Evolutionary conservation across 352 stramenopile species (phyloP), one percentile per base, ranked within the genome.

Genomic region (Nothophytophthora sp.): DNA sequence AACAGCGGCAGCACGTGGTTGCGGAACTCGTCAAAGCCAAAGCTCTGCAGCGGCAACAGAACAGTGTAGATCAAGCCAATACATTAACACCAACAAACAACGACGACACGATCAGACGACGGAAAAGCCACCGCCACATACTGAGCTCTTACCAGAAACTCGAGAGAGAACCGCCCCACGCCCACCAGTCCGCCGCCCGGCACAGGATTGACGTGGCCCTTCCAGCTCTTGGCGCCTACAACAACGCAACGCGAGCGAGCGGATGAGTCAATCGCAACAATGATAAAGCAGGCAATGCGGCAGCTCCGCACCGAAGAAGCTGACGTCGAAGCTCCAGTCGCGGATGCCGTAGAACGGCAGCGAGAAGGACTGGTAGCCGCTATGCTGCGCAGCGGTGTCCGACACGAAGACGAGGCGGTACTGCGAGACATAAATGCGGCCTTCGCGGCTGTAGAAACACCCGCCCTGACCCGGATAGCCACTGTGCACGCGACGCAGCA

Each of bases 381-480:
- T 74, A 18, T 63, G 58, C 3, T 48, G 56, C 0, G 43, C 22
- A 20, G 34, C 42, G 9, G 40, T 47, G 19, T 84, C 56, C 19
- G 79, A 79, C 15, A 92, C 77, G 32, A 79, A 88, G 15, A 92
- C 82, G 24, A 82, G 46, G 27, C 82, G 77, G 55, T 92, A 92
- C 53, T 92, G 82, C 13, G 82, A 92, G 15, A 90, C 63, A 51
- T 83, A 90, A 50, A 77, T 90, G 30, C 69, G 60, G 5, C 82
- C 82, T 61, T 82, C 56, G 22, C 77, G 68, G 16, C 82, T 73
- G 50, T 88, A 90, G 60, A 90, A 92, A 57, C 79, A 92, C 35
- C 82, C 79, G 44, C 82, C 82, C 57, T 90, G 70, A n/a, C 82
- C 82, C 19, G 82, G 82, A 56, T 92, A 92, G 5, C 82, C 79